Conservation (phyloP, 371 early-diverging fungal species). For the Aphelidium insulamus region DNA sequence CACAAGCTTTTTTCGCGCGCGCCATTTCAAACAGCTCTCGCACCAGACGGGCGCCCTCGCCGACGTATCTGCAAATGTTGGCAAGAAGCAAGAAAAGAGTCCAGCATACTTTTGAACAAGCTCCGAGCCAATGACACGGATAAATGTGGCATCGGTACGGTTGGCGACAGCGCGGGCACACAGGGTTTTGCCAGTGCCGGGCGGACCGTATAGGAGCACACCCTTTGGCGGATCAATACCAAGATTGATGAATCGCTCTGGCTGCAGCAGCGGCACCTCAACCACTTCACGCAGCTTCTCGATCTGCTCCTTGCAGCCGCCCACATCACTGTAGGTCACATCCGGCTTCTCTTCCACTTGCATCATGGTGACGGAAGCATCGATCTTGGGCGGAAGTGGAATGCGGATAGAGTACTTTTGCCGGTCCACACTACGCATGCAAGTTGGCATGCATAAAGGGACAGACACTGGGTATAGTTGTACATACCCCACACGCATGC, state of each 20-base stretch:
- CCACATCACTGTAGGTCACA: constrained; percentile 97
- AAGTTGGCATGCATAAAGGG: neutral
- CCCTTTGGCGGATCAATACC: constrained; percentile 98
- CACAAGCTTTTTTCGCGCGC: constrained; percentile 93
- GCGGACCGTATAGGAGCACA: constrained; percentile 96
- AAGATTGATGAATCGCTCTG: constrained; percentile 78
- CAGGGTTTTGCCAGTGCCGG: constrained; percentile 99
- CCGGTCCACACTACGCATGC: constrained; percentile 80
- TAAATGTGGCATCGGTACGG: constrained; percentile 98
- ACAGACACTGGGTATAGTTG: neutral
- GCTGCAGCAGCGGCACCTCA: constrained; percentile 93
- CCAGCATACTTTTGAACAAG: constrained; percentile 82
- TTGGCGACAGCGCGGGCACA: constrained; percentile 99
- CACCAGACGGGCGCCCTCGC: constrained; percentile 99
- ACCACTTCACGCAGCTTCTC: constrained; percentile 99
- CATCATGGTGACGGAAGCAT: constrained; percentile 99
- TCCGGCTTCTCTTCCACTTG: constrained; percentile 99
- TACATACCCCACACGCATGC: constrained; percentile 93
- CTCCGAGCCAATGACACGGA: constrained; percentile 99
- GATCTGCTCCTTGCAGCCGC: constrained; percentile 99
- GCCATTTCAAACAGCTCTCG: constrained; percentile 99
- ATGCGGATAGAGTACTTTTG: constrained; percentile 97
- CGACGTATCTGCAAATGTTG: constrained; percentile 58
- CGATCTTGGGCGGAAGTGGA: constrained; percentile 98
- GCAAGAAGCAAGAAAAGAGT: constrained; percentile 1